Evolutionary conservation across 169 alveolate species (phyloP), one percentile per base, ranked within the genome.

Genomic region (Plasmodium falciparum): DNA sequence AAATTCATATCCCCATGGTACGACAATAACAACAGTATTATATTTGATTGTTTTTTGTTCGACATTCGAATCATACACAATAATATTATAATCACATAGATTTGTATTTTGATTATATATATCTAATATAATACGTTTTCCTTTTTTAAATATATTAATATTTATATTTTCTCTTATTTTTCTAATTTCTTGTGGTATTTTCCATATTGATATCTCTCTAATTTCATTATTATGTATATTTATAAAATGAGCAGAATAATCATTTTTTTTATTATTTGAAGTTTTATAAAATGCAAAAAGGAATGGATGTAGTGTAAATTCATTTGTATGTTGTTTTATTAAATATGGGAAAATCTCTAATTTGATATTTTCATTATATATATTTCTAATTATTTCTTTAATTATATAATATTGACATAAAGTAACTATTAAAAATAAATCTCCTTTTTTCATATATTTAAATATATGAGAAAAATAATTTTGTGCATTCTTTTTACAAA

Each of bases 351-450:
- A 71, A 0, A 93, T 83, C 49, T 93, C 96, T 73, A 93, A 66
- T 62, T 69, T 91, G 15, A 92, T 45, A 12, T 93, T 62, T 86
- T 89, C 78, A 61, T 88, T 45, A 71, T 89, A 75, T 24, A 93
- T 67, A 73, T 93, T 93, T 47, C 95, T 83, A 66, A 93, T 62
- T 49, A 93, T 73, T 92, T 93, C 95, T 54, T 74, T 88, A 17
- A 92, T 90, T 65, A 93, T 93, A 66, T 93, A 89, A 80, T 88
- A 88, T 56, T 93, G 96, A 1, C 94, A 93, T 45, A 93, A 73
- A 3, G 96, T 92, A 24, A 93, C 74, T 1, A 93, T 71, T 62
- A 93, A 9, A 69, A 93, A 93, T 43, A 93, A 52, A 70, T 93
- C 96, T 17, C 92, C 95, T n/a, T 26, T 63, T 1, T 71, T 65